Conservation (phyloP, 352 stramenopile genomes). For the Phytopythium chamaehyphon region DNA sequence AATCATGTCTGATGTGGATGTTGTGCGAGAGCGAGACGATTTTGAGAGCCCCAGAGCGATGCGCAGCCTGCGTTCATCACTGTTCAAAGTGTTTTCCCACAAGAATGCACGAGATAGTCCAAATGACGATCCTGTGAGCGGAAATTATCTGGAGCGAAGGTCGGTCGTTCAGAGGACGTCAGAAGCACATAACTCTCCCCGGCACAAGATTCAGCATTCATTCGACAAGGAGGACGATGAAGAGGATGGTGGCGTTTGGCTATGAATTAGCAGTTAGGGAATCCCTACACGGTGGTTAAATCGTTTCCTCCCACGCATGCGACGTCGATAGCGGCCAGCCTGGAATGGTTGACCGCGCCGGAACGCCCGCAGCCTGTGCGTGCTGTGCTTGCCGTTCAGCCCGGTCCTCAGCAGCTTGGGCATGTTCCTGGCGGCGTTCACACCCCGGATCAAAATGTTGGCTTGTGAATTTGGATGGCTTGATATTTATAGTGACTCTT, state of each 20-base stretch:
- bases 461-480: background rate
- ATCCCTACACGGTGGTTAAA: no score
- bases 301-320: no score
- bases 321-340: no score
- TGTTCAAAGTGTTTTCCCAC: conserved; percentile 23
- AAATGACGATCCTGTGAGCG: no score
- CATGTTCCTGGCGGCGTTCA: no score
- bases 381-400: no score
- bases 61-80: conserved; percentile 29
- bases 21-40: conserved; percentile 17
- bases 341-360: no score
- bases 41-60: conserved; percentile 32
- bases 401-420: no score
- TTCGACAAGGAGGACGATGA: conserved; percentile 26
- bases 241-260: conserved; percentile 52
- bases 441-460: no score
- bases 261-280: conserved; percentile 10
- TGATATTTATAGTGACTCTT: background rate
- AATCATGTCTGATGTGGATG: conserved; percentile 22
- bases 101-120: conserved; percentile 8
- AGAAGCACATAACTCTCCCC: conserved; percentile 21
- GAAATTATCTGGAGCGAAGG: background rate
- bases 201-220: conserved; percentile 16
- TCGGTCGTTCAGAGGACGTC: conserved; percentile 18
- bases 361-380: no score